Evolutionary conservation across 805 yeast species (phyloP), one percentile per base, ranked within the genome.

Genomic region (Groenewaldozyma salmanticensis): DNA sequence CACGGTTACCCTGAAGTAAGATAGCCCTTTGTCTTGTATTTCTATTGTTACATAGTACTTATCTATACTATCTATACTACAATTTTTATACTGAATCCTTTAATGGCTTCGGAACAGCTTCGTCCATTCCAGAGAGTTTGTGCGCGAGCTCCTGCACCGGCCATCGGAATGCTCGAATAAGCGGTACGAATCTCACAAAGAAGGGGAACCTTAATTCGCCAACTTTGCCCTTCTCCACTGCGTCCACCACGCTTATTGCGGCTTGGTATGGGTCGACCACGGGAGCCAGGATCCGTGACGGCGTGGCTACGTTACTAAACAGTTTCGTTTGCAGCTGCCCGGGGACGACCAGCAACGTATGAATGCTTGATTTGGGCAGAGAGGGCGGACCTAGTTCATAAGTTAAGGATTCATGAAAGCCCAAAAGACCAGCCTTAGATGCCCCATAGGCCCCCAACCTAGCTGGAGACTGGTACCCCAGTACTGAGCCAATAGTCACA

Each of bases 391-490:
- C 79, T 21, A 82, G 54, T 58, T 82, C 92, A 52, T 75, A 76
- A 0, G 82, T 74, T 27, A 90, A 62, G 1, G 90, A 77, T 56
- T 84, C 94, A 57, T 88, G 96, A 33, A 87, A 62, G 0, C 90
- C 87, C 39, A 90, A 75, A 21, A 85, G 60, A 0, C 94, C 96
- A 0, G 94, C 79, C 57, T 90, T 90, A 13, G 94, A 74, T 0
- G 96, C 95, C 0, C 95, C 95, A 55, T 90, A 90, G 0, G 82
- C 82, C 45, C 65, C 66, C 43, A 85, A 66, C 18, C 81, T 67
- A 6, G 94, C 88, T 0, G 96, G 96, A 0, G 92, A 72, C 67
- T 83, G 70, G 48, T 80, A 78, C 0, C 96, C 96, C 41, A 90
- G 65, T 0, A 84, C 87, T 0, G 95, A 85, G 0, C 94, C 85